A percentile compares a stretch with the other conserved stretches of the same genome.
These are phyloP conservation scores for Amanita inopinata DNA, from an alignment of 768 basidiomycete species.

Conservation along the genomic window DNA sequence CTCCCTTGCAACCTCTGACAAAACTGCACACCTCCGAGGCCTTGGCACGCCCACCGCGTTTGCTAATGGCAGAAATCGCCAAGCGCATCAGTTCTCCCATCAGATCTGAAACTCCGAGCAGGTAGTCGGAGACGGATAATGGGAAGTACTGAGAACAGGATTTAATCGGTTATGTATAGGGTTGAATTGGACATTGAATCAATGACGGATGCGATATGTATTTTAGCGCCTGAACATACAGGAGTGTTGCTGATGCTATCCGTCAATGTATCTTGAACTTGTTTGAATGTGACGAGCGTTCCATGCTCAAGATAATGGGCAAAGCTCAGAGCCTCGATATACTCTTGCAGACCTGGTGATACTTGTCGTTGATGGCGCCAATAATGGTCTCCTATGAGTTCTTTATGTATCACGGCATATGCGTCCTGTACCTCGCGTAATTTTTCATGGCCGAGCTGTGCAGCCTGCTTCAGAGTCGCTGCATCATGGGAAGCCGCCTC, in stretches of 20 bases:
- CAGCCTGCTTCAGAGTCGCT: constrained; percentile 33
- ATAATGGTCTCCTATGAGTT: constrained; percentile 59
- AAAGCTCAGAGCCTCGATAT: constrained; percentile 89
- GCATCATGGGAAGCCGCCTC: constrained; percentile 21
- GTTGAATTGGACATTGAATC: not conserved
- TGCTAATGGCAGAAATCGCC: constrained; percentile 75
- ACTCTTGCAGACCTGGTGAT: constrained; percentile 86
- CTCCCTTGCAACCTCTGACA: constrained; percentile 67
- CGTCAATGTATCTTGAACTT: constrained; percentile 57
- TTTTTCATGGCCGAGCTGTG: constrained; percentile 43
- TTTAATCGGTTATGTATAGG: not conserved
- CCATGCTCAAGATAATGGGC: constrained; percentile 72
- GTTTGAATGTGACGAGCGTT: constrained; percentile 53
- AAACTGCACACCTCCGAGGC: constrained; percentile 59
- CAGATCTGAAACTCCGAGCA: constrained; percentile 88
- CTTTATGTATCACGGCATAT: constrained; percentile 51
- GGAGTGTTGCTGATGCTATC: constrained; percentile 46
- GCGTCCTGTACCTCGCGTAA: constrained; percentile 56
- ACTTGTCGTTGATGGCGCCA: constrained; percentile 72
- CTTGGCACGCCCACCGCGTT: constrained; percentile 52
- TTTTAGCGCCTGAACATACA: too few species aligned
- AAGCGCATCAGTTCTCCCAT: constrained; percentile 97
- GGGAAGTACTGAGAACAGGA: constrained; percentile 70
- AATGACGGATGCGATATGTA: too few species aligned
- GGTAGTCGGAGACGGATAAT: constrained; percentile 72